Base-by-base conservation (phyloP, 805 yeast species). In the Pichia heedii region DNA sequence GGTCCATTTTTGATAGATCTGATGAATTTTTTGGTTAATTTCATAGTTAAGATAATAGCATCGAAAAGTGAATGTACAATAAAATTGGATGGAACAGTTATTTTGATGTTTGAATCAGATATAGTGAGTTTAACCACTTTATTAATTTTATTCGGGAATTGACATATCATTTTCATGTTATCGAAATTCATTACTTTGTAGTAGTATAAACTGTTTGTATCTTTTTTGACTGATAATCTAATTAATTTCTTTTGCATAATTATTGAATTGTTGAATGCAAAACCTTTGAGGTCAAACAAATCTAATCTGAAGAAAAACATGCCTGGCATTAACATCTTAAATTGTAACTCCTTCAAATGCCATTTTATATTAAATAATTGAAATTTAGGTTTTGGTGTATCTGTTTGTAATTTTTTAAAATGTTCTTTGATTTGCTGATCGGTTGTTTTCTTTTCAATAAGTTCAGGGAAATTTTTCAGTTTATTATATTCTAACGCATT, bases 1-100 rank as follows among this genome's bases (percentile, higher is more conserved):
- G 34, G 36, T 4, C 44, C 47, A 15, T 64, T 62, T 29, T 63
- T 61, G 48, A 82, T 66, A 18, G 80, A 74, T 43, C 68, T 67
- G 22, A 62, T 55, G 48, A 81, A 66, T 50, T 86, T 94, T 47
- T 73, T 74, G 12, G 80, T 57, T 0, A 86, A 72, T 57, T 89
- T 89, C 41, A 70, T 69, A 34, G 80, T 63, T 0, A 87, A 78
- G 18, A 85, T 72, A 15, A 84, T 64, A 53, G 84, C 84, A 54
- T 89, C 96, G 54, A 89, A 77, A n/a, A 89, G 72, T 21, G 79
- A 74, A 62, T 84, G 85, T 43, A 85, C 77, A 41, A 84, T 69
- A 56, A 84, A 84, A 42, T 78, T 77, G 58, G 81, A 76, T 0
- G 97, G 96, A 40, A 87, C 68, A 21, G 68, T 67, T 36, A 81